These are phyloP conservation scores for Abrus precatorius DNA, from an alignment of 306 rosid species.

Conservation along the genomic window DNA sequence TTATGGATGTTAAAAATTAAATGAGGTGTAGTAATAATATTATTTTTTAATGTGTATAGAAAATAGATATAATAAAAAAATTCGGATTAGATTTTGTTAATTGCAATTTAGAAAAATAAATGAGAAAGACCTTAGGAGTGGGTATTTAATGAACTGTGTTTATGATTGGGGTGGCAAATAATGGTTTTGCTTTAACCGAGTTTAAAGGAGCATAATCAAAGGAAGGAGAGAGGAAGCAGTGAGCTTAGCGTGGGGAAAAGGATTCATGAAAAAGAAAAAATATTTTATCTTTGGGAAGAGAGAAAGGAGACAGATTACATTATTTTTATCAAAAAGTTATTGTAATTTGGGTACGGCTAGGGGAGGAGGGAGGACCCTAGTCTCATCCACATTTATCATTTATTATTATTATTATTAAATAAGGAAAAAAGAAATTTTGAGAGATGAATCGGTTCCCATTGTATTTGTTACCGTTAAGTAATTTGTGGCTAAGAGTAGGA, in stretches of 20 bases:
- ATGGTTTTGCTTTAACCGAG: constrained; percentile 31
- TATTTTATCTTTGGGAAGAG: constrained; percentile 45
- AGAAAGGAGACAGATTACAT: constrained; percentile 24
- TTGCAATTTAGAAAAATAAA: too few species aligned
- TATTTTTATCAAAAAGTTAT: constrained; percentile 42
- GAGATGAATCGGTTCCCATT: neutral
- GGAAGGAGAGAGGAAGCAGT: neutral
- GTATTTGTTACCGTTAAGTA: constrained; percentile 48
- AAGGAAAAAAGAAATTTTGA: neutral
- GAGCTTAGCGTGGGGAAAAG: constrained; percentile 24
- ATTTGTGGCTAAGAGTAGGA: neutral
- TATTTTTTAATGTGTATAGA: too few species aligned
- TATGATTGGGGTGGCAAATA: neutral
- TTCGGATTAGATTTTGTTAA: too few species aligned
- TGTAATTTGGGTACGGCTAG: constrained; percentile 22
- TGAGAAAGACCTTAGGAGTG: neutral
- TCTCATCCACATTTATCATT: neutral
- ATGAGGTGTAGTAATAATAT: too few species aligned
- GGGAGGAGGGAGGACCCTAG: neutral
- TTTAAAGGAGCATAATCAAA: constrained; percentile 19
- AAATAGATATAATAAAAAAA: too few species aligned
- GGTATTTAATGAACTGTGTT: neutral
- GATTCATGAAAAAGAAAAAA: constrained; percentile 8
- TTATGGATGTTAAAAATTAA: too few species aligned
- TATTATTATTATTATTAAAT: neutral